phyloP scores from a whole-genome alignment of 1,139 yeast species.

The Pneumocystis jirovecii region DNA sequence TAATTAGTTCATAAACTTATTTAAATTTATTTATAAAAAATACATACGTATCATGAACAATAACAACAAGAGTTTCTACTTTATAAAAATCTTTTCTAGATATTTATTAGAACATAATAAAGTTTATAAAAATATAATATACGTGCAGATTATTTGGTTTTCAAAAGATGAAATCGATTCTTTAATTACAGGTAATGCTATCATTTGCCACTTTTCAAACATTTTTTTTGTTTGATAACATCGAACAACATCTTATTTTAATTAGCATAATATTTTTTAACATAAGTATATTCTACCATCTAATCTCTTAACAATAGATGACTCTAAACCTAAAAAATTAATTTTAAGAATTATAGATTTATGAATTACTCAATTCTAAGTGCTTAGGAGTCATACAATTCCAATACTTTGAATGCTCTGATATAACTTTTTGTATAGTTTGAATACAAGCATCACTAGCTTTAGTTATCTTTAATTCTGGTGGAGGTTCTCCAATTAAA shows the following conservation, averaged over 20 bases:
- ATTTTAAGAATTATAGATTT: background rate
- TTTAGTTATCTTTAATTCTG: slow-evolving; percentile 41
- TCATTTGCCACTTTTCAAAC: slow-evolving; percentile 42
- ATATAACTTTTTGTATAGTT: slow-evolving; percentile 70
- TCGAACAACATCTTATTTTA: slow-evolving; percentile 51
- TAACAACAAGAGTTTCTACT: slow-evolving; percentile 45
- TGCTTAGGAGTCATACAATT: slow-evolving; percentile 64
- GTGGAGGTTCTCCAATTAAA: slow-evolving; percentile 90
- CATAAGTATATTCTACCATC: slow-evolving; percentile 5
- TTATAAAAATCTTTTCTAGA: slow-evolving; percentile 52
- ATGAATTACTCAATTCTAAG: background rate
- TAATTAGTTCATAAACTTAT: background rate
- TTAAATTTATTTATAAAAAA: background rate
- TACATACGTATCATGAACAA: slow-evolving; percentile 60
- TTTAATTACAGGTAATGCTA: slow-evolving; percentile 52
- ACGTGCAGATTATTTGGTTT: slow-evolving; percentile 50
- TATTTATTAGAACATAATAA: background rate
- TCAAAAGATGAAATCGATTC: slow-evolving; percentile 39
- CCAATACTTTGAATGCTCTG: slow-evolving; percentile 78
- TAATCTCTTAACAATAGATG: slow-evolving; percentile 13
- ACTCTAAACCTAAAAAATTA: slow-evolving; percentile 1
- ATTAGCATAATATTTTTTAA: background rate
- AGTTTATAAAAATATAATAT: background rate
- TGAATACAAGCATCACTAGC: slow-evolving; percentile 62
- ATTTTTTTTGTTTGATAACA: slow-evolving; percentile 49